These are phyloP conservation scores for Myriosclerotinia curreyana DNA, from an alignment of 2,329 filamentous ascomycete species.

Conservation along the genomic window DNA sequence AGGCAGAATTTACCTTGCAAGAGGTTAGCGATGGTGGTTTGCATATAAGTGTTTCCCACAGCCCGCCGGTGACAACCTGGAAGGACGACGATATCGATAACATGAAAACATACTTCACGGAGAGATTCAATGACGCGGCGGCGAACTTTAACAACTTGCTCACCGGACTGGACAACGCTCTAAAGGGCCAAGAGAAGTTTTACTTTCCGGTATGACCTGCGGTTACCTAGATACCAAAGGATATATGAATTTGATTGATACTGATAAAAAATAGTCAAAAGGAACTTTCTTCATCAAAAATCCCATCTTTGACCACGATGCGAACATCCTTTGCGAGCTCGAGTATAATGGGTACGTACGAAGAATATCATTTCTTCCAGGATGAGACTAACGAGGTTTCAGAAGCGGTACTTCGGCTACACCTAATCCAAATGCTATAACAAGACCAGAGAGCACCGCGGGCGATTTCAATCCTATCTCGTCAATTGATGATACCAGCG, in stretches of 20 bases:
- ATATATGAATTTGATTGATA: constrained; percentile 1
- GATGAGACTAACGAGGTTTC: neutral
- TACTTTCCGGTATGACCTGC: neutral
- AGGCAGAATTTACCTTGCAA: constrained; percentile 1
- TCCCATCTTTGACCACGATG: neutral
- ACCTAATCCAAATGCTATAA: neutral
- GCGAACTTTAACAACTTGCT: constrained; percentile 1
- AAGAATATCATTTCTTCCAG: neutral
- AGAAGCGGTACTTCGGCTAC: neutral
- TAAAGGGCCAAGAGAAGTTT: neutral
- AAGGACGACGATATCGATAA: neutral
- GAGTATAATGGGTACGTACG: neutral
- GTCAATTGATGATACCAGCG: neutral
- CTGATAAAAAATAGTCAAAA: constrained; percentile 2
- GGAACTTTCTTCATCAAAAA: constrained; percentile 2
- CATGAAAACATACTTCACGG: neutral
- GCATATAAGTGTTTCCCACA: neutral
- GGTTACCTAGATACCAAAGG: neutral
- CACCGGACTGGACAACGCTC: constrained; percentile 1
- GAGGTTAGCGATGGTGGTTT: constrained; percentile 1
- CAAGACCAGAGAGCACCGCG: neutral
- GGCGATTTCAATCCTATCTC: neutral
- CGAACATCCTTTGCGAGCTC: neutral
- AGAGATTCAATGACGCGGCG: neutral
- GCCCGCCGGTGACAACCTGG: neutral